Evolutionary conservation across 2,329 filamentous ascomycete species (phyloP).

Genomic region (Calonectria pseudoreteaudii): DNA sequence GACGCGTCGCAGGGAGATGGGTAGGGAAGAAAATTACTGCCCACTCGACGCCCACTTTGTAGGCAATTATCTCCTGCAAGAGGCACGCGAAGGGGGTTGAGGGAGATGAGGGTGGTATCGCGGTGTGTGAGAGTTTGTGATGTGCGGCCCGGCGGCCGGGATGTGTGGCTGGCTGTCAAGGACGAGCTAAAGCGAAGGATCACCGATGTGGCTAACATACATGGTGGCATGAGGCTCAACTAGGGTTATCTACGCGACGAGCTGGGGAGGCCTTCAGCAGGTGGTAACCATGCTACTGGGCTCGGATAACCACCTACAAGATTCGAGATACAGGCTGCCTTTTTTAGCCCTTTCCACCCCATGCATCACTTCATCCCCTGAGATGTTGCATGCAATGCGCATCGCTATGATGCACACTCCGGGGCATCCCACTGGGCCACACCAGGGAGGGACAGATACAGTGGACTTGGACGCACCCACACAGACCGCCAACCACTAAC

Average conservation of each 20-base stretch:
- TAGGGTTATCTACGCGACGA: neutral
- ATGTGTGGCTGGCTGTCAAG: slow-evolving; percentile 11
- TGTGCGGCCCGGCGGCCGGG: neutral
- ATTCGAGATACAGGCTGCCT: neutral
- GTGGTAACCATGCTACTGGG: neutral
- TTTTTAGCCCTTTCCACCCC: neutral
- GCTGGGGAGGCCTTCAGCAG: neutral
- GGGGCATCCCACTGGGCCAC: neutral
- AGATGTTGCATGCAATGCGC: slow-evolving; percentile 6
- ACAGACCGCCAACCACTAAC: neutral
- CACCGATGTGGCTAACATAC: slow-evolving; percentile 1
- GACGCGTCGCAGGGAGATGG: slow-evolving; percentile 5
- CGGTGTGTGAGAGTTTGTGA: slow-evolving; percentile 1
- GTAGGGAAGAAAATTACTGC: neutral
- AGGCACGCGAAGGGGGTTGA: neutral
- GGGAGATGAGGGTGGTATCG: slow-evolving; percentile 8
- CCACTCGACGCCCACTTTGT: slow-evolving; percentile 11
- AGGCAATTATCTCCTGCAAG: neutral
- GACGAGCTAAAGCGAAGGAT: neutral
- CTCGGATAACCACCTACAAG: neutral
- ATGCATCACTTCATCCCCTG: neutral
- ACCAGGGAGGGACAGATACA: neutral
- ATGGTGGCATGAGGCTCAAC: slow-evolving; percentile 7
- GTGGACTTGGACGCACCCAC: slow-evolving; percentile 1
- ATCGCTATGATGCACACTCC: slow-evolving; percentile 2